phyloP scores from a whole-genome alignment of 352 stramenopile species.

The Phytophthora capsici region DNA sequence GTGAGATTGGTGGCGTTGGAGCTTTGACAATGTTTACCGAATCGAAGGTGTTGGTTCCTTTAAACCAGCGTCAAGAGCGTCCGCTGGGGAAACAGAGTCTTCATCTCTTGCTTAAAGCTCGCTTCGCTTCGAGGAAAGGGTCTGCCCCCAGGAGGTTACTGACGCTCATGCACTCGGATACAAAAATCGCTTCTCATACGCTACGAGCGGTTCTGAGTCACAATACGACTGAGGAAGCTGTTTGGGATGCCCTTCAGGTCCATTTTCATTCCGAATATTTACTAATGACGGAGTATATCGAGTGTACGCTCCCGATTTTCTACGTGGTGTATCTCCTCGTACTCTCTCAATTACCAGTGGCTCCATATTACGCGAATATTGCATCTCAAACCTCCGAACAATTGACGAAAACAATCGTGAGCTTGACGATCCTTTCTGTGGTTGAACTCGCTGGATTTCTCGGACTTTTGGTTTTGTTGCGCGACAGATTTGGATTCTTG shows the following conservation, averaged over 20 bases:
- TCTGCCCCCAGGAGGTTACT: constrained; percentile 3
- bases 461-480: constrained; percentile 19
- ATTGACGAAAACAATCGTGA: constrained; percentile 18
- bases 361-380: constrained; percentile 34
- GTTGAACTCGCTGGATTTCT: constrained; percentile 27
- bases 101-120: too few species aligned
- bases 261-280: constrained; percentile 43
- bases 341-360: constrained; percentile 33
- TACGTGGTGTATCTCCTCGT: constrained; percentile 31
- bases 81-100: too few species aligned
- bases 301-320: constrained; percentile 33
- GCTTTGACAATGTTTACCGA: too few species aligned
- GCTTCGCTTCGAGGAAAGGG: not conserved
- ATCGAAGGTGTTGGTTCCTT: too few species aligned
- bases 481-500: constrained; percentile 28
- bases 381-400: constrained; percentile 10
- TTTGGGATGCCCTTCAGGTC: constrained; percentile 20
- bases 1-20: too few species aligned
- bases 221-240: not conserved
- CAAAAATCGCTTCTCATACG: not conserved
- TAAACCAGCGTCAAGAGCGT: not conserved
- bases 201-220: not conserved
- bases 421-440: constrained; percentile 7
- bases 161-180: not conserved
- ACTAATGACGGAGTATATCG: constrained; percentile 37